Evolutionary conservation across 352 stramenopile species (phyloP), one percentile per base, ranked within the genome.

Genomic region (Pythium sukuiense): DNA sequence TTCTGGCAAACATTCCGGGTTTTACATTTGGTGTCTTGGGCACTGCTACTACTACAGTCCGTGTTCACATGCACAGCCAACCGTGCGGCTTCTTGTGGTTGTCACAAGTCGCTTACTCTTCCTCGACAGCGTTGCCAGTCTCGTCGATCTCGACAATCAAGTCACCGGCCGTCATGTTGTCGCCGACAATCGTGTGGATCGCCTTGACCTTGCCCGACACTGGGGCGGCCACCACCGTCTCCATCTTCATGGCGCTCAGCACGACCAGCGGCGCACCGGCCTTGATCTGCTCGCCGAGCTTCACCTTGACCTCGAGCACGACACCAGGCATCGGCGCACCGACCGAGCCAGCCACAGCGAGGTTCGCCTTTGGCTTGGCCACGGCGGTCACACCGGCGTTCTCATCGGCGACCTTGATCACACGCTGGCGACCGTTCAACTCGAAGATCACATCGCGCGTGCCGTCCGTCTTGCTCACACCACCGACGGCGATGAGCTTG

Each of bases 181-280:
- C 97, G 52, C 95, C 95, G 32, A 97, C 93, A 35, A 85, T 88
- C 2, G 97, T 93, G 61, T 89, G 81, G 56, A 99, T 88, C 54
- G 83, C 70, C 72, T 89, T 95, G 30, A 99, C 83, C 61, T 89
- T 87, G 63, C 97, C 97, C 45, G 79, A 83, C 55, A 95, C 88
- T 1, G 97, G 90, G 27, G 95, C 90, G 46, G 90, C 76, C 35
- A 99, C 93, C 30, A 97, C 89, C 3, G 96, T 99, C 83, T 99
- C 96, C 97, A 99, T 99, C 83, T 99, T 99, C 96, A 99, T 99
- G 59, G 97, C 97, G 33, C 84, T 97, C 52, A 99, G 78, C 50
- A 98, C 89, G 30, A 98, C 79, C 37, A 99, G 84, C 32, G 93
- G 87, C 65, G 97, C 77, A 48, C 97, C 97, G 20, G 84, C 85